Conservation (phyloP, 352 stramenopile genomes). For the Phytopythium delawarense region DNA sequence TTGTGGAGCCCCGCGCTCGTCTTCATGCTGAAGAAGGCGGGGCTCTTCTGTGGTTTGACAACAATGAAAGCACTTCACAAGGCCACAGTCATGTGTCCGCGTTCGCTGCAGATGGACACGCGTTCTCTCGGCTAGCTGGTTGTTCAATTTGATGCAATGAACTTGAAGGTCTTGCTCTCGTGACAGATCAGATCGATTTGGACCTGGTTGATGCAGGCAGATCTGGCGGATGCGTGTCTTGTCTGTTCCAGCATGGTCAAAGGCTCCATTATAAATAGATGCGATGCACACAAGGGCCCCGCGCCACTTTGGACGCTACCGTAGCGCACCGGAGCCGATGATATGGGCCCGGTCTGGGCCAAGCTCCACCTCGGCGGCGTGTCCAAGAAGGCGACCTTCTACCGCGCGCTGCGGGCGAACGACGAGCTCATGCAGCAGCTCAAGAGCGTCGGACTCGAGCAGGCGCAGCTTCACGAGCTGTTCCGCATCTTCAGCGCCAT, state of each 20-base stretch:
- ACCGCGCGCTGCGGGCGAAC: constrained; percentile 26
- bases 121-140: no score
- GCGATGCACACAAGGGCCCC: background rate
- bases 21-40: no score
- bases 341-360: constrained; percentile 17
- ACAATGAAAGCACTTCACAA: no score
- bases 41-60: no score
- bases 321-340: background rate
- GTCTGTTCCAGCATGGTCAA: background rate
- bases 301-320: background rate
- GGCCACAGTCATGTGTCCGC: no score
- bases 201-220: no score
- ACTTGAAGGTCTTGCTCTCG: no score
- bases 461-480: constrained; percentile 41
- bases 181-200: no score
- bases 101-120: no score
- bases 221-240: no score
- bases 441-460: constrained; percentile 35
- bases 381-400: constrained; percentile 22
- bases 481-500: constrained; percentile 53
- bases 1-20: no score
- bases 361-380: background rate
- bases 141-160: no score
- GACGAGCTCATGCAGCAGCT: constrained; percentile 32
- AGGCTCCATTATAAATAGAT: background rate